Evolutionary conservation across 768 basidiomycete species (phyloP).

Genomic region (Tulasnella sp.): DNA sequence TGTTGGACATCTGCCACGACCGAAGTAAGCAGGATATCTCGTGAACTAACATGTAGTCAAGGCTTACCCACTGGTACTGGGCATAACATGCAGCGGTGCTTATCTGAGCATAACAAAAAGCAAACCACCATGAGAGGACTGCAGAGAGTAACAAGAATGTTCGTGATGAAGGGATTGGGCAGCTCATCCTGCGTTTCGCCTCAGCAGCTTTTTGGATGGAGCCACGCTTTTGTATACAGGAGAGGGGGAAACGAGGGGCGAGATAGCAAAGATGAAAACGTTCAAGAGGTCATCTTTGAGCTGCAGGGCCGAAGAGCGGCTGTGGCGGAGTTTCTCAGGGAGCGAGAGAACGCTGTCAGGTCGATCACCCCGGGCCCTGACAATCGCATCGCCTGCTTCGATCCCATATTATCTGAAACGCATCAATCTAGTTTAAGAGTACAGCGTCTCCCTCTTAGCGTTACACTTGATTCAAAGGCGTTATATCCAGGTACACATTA

Average conservation of each 20-base stretch:
- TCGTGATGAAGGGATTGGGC: background rate
- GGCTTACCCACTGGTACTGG: background rate
- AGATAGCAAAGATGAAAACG: background rate
- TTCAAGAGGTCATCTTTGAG: background rate
- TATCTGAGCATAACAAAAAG: background rate
- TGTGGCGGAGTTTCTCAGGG: slow-evolving; percentile 3
- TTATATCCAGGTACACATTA: background rate
- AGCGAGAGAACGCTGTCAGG: background rate
- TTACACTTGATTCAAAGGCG: background rate
- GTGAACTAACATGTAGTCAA: background rate
- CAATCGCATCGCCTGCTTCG: slow-evolving; percentile 4
- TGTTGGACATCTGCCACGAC: slow-evolving; percentile 19
- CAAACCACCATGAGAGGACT: background rate
- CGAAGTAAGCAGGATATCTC: background rate
- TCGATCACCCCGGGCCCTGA: slow-evolving; percentile 1
- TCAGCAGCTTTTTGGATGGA: background rate
- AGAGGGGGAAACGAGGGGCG: background rate
- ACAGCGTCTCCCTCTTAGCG: background rate
- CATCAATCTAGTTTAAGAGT: background rate
- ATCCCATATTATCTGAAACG: background rate
- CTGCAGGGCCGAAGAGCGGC: background rate
- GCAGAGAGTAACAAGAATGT: background rate
- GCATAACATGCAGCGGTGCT: background rate
- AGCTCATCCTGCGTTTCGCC: background rate
- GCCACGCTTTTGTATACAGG: background rate